These are phyloP conservation scores for Fusarium falciforme DNA, from an alignment of 2,329 filamentous ascomycete species.

Conservation along the genomic window DNA sequence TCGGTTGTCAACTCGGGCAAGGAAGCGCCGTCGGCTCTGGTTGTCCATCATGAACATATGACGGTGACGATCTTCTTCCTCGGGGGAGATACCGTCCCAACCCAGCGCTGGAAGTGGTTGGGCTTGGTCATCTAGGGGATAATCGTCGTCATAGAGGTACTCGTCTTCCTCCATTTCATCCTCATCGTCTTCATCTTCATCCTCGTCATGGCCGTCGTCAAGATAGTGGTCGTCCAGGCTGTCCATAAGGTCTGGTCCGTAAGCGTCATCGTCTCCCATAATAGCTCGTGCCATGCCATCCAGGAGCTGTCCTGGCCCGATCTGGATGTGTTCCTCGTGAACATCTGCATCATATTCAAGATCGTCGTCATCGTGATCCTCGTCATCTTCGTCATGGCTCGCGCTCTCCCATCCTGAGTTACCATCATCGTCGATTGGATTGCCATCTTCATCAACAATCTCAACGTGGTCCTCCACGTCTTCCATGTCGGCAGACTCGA, in stretches of 20 bases:
- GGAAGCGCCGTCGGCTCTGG: slow-evolving; percentile 52
- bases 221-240: slow-evolving; percentile 64
- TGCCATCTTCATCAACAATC: slow-evolving; percentile 73
- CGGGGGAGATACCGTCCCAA: slow-evolving; percentile 68
- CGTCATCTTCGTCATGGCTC: slow-evolving; percentile 66
- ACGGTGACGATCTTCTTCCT: slow-evolving; percentile 60
- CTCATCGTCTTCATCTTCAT: slow-evolving; percentile 70
- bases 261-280: slow-evolving; percentile 61
- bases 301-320: slow-evolving; percentile 60
- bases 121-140: slow-evolving; percentile 60
- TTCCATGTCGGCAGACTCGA: slow-evolving; percentile 58
- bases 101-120: slow-evolving; percentile 62
- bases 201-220: slow-evolving; percentile 70
- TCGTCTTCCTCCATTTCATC: slow-evolving; percentile 78
- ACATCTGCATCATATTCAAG: slow-evolving; percentile 66
- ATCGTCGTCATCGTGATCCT: slow-evolving; percentile 64
- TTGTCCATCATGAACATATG: slow-evolving; percentile 65
- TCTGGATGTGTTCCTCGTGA: slow-evolving; percentile 63
- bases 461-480: slow-evolving; percentile 66
- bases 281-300: slow-evolving; percentile 68
- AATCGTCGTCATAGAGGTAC: slow-evolving; percentile 70
- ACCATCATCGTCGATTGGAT: slow-evolving; percentile 69
- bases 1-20: slow-evolving; percentile 56
- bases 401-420: slow-evolving; percentile 72
- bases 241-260: slow-evolving; percentile 65